A percentile compares a stretch with the other conserved stretches of the same genome.
phyloP scores from a whole-genome alignment of 148 eudicot genomes.

The Diospyros kaki region DNA sequence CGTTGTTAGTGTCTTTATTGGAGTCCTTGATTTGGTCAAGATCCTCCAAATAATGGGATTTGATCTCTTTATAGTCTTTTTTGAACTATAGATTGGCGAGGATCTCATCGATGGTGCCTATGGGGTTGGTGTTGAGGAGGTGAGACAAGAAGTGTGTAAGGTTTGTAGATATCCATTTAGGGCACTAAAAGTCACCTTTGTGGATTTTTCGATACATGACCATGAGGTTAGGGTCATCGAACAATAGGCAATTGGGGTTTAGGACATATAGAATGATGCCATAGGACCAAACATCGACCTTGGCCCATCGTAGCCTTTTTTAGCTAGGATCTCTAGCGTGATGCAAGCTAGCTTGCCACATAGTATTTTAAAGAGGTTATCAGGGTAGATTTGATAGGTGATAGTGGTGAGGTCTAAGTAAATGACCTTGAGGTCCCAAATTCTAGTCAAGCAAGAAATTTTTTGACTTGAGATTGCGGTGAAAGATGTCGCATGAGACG shows the following conservation, averaged over 20 bases:
- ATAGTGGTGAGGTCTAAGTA: constrained; percentile 71
- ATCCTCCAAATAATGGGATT: neutral
- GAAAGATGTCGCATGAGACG: constrained; percentile 59
- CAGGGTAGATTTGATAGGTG: constrained; percentile 32
- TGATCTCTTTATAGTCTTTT: constrained; percentile 34
- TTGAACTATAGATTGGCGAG: constrained; percentile 58
- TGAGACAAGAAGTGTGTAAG: constrained; percentile 38
- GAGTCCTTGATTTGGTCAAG: too few relatives aligned
- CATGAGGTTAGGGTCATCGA: constrained; percentile 69
- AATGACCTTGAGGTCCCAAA: constrained; percentile 48
- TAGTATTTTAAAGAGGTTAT: constrained; percentile 49
- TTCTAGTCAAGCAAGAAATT: constrained; percentile 63
- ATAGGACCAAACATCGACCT: constrained; percentile 71
- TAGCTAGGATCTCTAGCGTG: constrained; percentile 67
- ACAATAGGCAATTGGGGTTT: constrained; percentile 64
- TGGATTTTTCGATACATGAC: constrained; percentile 68
- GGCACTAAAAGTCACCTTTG: constrained; percentile 60
- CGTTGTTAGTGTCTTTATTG: constrained; percentile 2
- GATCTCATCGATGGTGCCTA: constrained; percentile 48
- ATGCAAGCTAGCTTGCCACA: constrained; percentile 92
- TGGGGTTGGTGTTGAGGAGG: constrained; percentile 58
- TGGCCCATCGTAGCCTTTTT: constrained; percentile 78
- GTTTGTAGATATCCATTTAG: constrained; percentile 60
- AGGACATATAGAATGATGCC: constrained; percentile 64
- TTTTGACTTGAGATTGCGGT: constrained; percentile 67